Base-by-base conservation (phyloP, 2,329 filamentous ascomycete species). In the Xylariaceae sp. region DNA sequence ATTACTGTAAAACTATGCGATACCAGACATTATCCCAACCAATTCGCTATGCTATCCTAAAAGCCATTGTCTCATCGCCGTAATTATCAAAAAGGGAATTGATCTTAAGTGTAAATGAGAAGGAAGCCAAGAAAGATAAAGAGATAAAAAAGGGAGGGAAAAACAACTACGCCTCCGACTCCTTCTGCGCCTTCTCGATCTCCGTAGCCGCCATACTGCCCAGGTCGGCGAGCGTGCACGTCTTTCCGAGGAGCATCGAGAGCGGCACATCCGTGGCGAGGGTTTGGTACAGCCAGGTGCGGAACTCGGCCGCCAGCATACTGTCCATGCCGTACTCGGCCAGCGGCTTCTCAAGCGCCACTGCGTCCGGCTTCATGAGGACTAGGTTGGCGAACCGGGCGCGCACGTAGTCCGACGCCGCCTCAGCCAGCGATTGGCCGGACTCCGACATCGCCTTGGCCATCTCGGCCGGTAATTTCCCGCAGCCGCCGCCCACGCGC, bases 291-390 rank as follows among this genome's bases (percentile, higher is more conserved):
- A 61, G 47, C 54, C 56, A 59, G 19, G 51, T 55, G 11, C 58
- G 44, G 32, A 62, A 44, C 47, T 62, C 58, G 1, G 59, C 50
- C 1, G 49, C 57, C 14, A 61, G 43, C 58, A 62, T 61, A 37
- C 53, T 58, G 41, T 61, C 59, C 8, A 61, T 34, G 3, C 56
- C 58, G 27, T 56, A 55, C 2, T 31, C 27, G 5, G 41, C 42
- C n/a, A 60, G 42, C 1, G 50, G 33, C 24, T 44, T 47, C 7
- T n/a, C 3, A 1, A 31, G 21, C 5, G 44, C 44, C 5, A 50
- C 14, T 5, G 36, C 17, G 4, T 48, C 43, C 7, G 17, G 6
- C 13, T 43, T 31, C 19, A 50, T 33, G 0, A 51, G 26, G 2
- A 48, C 38, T 6, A 51, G 16, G 31, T 41, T 46, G 0, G 33